Percentiles rank a stretch among this genome's conserved stretches.
Conservation (phyloP, 2,329 filamentous ascomycete genomes). For the Sclerotinia minor region DNA sequence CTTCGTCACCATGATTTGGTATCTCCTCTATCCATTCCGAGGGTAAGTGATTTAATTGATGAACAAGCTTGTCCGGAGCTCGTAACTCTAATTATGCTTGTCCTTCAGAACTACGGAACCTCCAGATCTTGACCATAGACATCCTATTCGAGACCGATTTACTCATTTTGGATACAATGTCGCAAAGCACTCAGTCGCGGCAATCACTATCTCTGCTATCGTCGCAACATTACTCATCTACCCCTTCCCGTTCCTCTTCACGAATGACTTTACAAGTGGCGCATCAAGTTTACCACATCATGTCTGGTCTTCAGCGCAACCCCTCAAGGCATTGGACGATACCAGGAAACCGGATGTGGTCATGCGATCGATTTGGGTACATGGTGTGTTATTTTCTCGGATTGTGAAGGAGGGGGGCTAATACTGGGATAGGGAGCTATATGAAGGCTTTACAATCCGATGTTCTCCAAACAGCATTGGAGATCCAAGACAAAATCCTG, state of each 20-base stretch:
- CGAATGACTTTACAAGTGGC: constrained; percentile 68
- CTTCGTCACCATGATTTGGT: constrained; percentile 64
- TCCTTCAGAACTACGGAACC: constrained; percentile 68
- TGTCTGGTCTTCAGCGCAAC: constrained; percentile 76
- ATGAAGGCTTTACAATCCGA: constrained; percentile 71
- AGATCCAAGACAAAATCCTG: constrained; percentile 69
- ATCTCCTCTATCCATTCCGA: constrained; percentile 73
- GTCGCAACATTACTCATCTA: constrained; percentile 71
- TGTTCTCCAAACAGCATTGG: constrained; percentile 65
- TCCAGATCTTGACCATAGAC: constrained; percentile 61
- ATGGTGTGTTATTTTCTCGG: constrained; percentile 50
- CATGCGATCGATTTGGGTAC: constrained; percentile 80
- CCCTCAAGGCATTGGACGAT: constrained; percentile 54
- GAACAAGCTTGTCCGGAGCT: background rate
- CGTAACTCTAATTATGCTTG: background rate
- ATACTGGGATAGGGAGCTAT: constrained; percentile 52
- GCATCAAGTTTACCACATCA: constrained; percentile 73
- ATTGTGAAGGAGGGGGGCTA: constrained; percentile 21
- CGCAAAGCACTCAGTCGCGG: constrained; percentile 70
- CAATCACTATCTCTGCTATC: constrained; percentile 72
- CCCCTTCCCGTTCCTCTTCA: constrained; percentile 73
- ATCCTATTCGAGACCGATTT: constrained; percentile 65
- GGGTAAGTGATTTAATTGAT: constrained; percentile 55
- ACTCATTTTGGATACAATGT: constrained; percentile 69
- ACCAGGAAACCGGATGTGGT: constrained; percentile 65